Percentiles rank a stretch among this genome's conserved stretches.
These are phyloP conservation scores for Dothideomycetes sp. DNA, from an alignment of 2,329 filamentous ascomycete genomes.

Conservation along the genomic window DNA sequence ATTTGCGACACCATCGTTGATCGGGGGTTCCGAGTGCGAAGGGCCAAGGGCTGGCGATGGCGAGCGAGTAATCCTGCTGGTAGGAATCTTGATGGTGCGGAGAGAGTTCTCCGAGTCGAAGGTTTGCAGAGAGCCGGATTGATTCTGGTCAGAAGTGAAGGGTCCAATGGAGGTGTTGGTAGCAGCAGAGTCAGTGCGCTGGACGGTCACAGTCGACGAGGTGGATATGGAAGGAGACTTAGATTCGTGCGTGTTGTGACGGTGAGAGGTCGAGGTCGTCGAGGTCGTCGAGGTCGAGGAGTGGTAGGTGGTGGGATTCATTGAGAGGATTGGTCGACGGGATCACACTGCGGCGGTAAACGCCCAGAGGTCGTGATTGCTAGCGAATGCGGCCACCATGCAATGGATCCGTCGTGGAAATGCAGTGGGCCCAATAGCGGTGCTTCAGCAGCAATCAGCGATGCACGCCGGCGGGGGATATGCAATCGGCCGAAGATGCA, in stretches of 20 bases:
- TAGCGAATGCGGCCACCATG: neutral
- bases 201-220: conserved; percentile 29
- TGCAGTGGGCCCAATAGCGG: neutral
- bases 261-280: neutral
- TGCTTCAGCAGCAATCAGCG: neutral
- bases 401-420: neutral
- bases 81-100: neutral
- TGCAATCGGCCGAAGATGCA: neutral
- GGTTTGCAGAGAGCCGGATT: too few species aligned
- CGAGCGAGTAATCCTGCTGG: too few species aligned
- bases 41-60: too few species aligned
- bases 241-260: neutral
- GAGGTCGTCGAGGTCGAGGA: too few species aligned
- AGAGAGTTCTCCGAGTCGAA: too few species aligned
- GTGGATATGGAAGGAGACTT: conserved; percentile 27
- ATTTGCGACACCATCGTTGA: conserved; percentile 36
- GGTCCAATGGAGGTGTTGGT: too few species aligned
- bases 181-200: conserved; percentile 20
- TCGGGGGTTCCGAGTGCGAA: neutral
- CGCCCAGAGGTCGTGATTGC: neutral
- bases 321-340: conserved; percentile 1
- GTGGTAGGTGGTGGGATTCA: neutral
- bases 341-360: neutral
- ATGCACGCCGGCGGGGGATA: neutral
- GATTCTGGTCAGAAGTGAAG: too few species aligned